Evolutionary conservation across 306 rosid genomes (phyloP).

Genomic region (Trifolium subterraneum): DNA sequence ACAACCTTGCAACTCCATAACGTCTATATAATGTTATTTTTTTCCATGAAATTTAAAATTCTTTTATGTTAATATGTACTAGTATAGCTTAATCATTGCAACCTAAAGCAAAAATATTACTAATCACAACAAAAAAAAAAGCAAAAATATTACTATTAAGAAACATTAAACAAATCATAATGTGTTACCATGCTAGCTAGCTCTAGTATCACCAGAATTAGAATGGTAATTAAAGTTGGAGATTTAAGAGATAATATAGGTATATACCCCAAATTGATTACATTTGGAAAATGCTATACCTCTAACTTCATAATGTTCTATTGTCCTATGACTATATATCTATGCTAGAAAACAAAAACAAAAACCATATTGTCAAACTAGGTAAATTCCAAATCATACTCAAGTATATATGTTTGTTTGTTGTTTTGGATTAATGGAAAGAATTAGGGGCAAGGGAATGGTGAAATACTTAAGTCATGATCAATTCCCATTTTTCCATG

Average conservation of each 20-base stretch:
- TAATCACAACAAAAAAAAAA: too few species aligned
- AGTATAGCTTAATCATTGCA: conserved; percentile 2
- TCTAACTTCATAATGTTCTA: conserved; percentile 5
- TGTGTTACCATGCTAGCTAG: conserved; percentile 34
- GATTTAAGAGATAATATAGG: background rate
- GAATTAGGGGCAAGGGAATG: background rate
- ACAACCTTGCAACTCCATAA: too few species aligned
- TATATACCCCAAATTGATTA: background rate
- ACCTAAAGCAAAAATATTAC: background rate
- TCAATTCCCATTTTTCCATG: conserved; percentile 31
- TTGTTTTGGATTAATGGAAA: background rate
- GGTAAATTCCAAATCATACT: conserved; percentile 1
- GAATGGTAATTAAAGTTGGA: conserved; percentile 19
- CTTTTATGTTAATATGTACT: background rate
- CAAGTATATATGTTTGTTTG: background rate
- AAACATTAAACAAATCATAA: conserved; percentile 3
- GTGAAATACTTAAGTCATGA: conserved; percentile 28
- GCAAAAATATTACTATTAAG: background rate
- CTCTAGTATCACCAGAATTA: conserved; percentile 4
- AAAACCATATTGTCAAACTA: conserved; percentile 4
- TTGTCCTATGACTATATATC: background rate
- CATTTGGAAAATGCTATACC: conserved; percentile 18
- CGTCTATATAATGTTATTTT: too few species aligned
- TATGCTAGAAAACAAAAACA: background rate
- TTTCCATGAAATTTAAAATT: background rate